A percentile compares a stretch with the other conserved stretches of the same genome.
phyloP scores from a whole-genome alignment of 352 stramenopile species.

The Phytopythium delawarense region DNA sequence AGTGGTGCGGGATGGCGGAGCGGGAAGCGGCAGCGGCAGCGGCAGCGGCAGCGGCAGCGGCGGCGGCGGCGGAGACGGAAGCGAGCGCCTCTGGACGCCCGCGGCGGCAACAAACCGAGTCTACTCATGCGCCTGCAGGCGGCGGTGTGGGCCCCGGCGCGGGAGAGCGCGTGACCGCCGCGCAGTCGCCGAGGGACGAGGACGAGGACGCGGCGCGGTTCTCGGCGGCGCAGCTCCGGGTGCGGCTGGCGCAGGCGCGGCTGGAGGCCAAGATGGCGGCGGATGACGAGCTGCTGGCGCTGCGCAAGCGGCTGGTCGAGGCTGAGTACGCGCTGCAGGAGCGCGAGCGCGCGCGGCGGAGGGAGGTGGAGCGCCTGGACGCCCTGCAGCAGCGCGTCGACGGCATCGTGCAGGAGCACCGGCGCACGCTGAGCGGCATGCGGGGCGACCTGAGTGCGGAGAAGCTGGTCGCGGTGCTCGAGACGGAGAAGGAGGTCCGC shows the following conservation, averaged over 20 bases:
- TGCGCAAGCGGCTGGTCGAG: slow-evolving; percentile 44
- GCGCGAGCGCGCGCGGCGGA: slow-evolving; percentile 16
- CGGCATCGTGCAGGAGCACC: slow-evolving; percentile 40
- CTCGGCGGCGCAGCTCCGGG: slow-evolving; percentile 44
- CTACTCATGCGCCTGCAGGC: neutral
- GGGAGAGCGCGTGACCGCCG: neutral
- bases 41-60: neutral
- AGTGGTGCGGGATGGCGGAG: neutral
- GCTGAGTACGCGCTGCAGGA: slow-evolving; percentile 31
- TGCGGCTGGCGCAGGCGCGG: slow-evolving; percentile 49
- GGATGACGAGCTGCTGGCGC: slow-evolving; percentile 36
- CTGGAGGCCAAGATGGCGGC: slow-evolving; percentile 48
- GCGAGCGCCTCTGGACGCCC: neutral
- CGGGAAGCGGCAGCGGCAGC: neutral
- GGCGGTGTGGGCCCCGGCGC: neutral
- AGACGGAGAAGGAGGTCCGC: slow-evolving; percentile 45
- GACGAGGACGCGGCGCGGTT: slow-evolving; percentile 26
- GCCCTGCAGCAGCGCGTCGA: slow-evolving; percentile 36
- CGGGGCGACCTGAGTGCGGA: slow-evolving; percentile 40
- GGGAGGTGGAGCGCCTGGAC: slow-evolving; percentile 2
- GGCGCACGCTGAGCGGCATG: slow-evolving; percentile 47
- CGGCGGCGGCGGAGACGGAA: neutral
- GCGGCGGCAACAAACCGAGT: neutral
- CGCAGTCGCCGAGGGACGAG: neutral
- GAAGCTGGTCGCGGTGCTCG: slow-evolving; percentile 44